phyloP scores from a whole-genome alignment of 2,329 filamentous ascomycete species.

The Botrytis porri region DNA sequence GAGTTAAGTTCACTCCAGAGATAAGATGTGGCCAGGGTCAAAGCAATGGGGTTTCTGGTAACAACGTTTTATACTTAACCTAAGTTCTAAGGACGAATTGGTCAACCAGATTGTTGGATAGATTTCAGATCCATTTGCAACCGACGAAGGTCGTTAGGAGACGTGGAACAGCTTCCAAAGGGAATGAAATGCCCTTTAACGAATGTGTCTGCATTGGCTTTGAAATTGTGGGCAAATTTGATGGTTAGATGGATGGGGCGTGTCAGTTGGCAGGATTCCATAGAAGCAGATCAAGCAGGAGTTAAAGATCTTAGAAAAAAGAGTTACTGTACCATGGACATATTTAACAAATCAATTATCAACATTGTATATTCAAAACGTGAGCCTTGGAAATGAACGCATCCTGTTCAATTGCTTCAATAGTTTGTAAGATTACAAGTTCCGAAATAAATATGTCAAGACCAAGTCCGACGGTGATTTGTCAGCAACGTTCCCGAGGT shows the following conservation, averaged over 20 bases:
- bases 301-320: neutral
- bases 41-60: conserved; percentile 44
- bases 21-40: conserved; percentile 44
- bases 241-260: neutral
- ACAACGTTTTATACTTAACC: neutral
- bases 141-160: neutral
- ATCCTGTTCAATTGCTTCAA: neutral
- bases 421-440: neutral
- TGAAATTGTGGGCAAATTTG: neutral
- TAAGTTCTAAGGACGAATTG: neutral
- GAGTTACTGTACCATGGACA: neutral
- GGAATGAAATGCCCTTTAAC: conserved; percentile 18
- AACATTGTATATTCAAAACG: neutral
- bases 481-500: neutral
- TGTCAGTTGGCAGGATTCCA: neutral
- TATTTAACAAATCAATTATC: neutral
- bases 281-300: neutral
- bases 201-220: neutral
- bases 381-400: neutral
- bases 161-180: neutral
- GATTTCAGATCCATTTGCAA: neutral
- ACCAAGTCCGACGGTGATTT: neutral
- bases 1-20: conserved; percentile 48
- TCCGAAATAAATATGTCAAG: neutral
- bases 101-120: neutral